Conservation (phyloP, 2,329 filamentous ascomycete genomes). For the Pleoardoris graminearum region DNA sequence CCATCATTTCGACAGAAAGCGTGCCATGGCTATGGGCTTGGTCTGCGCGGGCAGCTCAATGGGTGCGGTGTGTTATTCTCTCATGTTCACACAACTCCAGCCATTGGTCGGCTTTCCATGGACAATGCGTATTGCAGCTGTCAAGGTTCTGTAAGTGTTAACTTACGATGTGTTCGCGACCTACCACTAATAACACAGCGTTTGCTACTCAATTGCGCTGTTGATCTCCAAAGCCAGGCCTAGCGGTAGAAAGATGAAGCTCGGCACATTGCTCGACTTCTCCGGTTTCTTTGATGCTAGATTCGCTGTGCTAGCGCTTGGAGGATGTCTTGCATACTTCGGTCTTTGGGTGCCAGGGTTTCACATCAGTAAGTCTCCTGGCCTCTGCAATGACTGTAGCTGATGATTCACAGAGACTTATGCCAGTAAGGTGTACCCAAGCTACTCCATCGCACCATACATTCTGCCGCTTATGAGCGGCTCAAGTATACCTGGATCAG, state of each 20-base stretch:
- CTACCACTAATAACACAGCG: slow-evolving; percentile 55
- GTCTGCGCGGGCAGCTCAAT: slow-evolving; percentile 47
- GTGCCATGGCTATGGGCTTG: slow-evolving; percentile 49
- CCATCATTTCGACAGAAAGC: slow-evolving; percentile 50
- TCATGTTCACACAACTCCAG: slow-evolving; percentile 59
- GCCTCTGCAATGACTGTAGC: background rate
- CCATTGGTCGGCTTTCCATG: slow-evolving; percentile 62
- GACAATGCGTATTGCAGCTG: slow-evolving; percentile 64
- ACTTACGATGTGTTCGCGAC: slow-evolving; percentile 49
- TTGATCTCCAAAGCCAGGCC: slow-evolving; percentile 37
- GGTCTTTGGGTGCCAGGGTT: slow-evolving; percentile 36
- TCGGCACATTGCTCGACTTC: slow-evolving; percentile 36
- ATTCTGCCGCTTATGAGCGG: slow-evolving; percentile 55
- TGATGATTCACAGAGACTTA: slow-evolving; percentile 63
- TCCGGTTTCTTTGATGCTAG: slow-evolving; percentile 36
- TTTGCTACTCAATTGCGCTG: slow-evolving; percentile 49
- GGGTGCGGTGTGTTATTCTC: slow-evolving; percentile 59
- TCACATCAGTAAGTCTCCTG: slow-evolving; percentile 41
- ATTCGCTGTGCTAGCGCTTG: slow-evolving; percentile 36
- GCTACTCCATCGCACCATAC: slow-evolving; percentile 46
- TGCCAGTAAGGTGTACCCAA: slow-evolving; percentile 56
- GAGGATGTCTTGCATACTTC: slow-evolving; percentile 29
- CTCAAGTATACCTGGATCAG: slow-evolving; percentile 58
- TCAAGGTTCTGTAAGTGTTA: slow-evolving; percentile 46
- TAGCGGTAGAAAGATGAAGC: slow-evolving; percentile 23